These are phyloP conservation scores for Aspergillus saccharolyticus DNA, from an alignment of 495 filamentous ascomycete genomes.

Conservation along the genomic window DNA sequence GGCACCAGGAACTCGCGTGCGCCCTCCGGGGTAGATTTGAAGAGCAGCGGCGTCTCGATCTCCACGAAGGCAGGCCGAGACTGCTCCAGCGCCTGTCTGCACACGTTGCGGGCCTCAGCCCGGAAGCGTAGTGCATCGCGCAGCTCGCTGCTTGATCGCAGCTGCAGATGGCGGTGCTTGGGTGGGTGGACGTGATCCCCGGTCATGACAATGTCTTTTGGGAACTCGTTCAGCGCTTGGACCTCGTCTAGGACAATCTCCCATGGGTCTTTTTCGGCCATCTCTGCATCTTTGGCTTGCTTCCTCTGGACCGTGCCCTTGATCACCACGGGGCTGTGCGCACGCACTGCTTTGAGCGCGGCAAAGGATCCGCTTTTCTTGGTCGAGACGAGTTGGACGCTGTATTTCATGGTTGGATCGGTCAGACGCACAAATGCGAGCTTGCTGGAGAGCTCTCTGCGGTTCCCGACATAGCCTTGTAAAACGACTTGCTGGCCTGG, in stretches of 20 bases:
- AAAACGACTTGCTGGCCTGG: constrained; percentile 52
- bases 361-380: constrained; percentile 38
- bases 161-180: constrained; percentile 74
- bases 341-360: constrained; percentile 41
- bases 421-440: constrained; percentile 65
- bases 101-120: constrained; percentile 41
- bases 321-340: constrained; percentile 50
- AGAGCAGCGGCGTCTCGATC: constrained; percentile 87
- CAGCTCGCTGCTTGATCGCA: constrained; percentile 63
- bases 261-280: constrained; percentile 33
- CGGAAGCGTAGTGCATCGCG: constrained; percentile 59
- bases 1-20: constrained; percentile 95
- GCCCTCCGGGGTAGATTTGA: constrained; percentile 97
- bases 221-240: constrained; percentile 66
- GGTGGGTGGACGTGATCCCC: constrained; percentile 65
- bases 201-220: constrained; percentile 69
- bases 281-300: constrained; percentile 27
- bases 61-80: constrained; percentile 57
- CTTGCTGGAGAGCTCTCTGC: constrained; percentile 58
- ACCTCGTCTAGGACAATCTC: constrained; percentile 64
- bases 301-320: constrained; percentile 46
- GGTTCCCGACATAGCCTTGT: constrained; percentile 66
- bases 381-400: constrained; percentile 52
- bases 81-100: constrained; percentile 48
- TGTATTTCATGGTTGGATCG: constrained; percentile 42